Evolutionary conservation across 2,329 filamentous ascomycete species (phyloP).

Genomic region (Aspergillus thermomutatus): DNA sequence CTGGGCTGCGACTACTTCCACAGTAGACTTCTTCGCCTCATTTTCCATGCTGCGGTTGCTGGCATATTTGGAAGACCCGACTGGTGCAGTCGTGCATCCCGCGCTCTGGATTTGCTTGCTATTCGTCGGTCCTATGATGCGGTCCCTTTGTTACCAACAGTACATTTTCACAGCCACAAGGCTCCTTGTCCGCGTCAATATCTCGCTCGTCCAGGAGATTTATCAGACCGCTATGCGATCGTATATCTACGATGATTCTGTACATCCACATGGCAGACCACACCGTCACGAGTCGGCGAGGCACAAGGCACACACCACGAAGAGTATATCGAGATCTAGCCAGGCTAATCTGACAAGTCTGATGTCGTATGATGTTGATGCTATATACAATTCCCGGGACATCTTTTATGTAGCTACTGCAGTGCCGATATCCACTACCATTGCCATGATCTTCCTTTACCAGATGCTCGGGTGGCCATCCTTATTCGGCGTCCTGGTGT

Average conservation of each 20-base stretch:
- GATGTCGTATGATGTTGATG: slow-evolving; percentile 59
- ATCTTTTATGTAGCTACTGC: slow-evolving; percentile 48
- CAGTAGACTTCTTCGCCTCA: slow-evolving; percentile 51
- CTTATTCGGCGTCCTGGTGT: slow-evolving; percentile 49
- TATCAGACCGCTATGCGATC: slow-evolving; percentile 55
- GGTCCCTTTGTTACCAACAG: slow-evolving; percentile 53
- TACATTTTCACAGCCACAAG: slow-evolving; percentile 58
- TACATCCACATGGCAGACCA: slow-evolving; percentile 5
- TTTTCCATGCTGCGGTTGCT: slow-evolving; percentile 55
- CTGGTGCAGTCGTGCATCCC: slow-evolving; percentile 45
- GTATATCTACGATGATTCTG: slow-evolving; percentile 50
- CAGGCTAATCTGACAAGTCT: slow-evolving; percentile 55
- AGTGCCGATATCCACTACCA: slow-evolving; percentile 46
- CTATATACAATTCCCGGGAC: slow-evolving; percentile 52
- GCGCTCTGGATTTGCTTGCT: slow-evolving; percentile 55
- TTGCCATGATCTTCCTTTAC: slow-evolving; percentile 54
- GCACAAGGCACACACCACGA: slow-evolving; percentile 9
- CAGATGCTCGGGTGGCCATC: slow-evolving; percentile 55
- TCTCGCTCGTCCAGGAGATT: slow-evolving; percentile 57
- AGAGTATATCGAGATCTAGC: slow-evolving; percentile 33
- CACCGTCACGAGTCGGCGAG: slow-evolving; percentile 9
- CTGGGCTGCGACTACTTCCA: slow-evolving; percentile 21
- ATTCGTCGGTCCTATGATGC: slow-evolving; percentile 49
- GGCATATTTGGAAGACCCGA: slow-evolving; percentile 49
- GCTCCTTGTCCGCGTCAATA: slow-evolving; percentile 55